Conservation (phyloP, 345 rosid species). For the Hirschfeldia incana region DNA sequence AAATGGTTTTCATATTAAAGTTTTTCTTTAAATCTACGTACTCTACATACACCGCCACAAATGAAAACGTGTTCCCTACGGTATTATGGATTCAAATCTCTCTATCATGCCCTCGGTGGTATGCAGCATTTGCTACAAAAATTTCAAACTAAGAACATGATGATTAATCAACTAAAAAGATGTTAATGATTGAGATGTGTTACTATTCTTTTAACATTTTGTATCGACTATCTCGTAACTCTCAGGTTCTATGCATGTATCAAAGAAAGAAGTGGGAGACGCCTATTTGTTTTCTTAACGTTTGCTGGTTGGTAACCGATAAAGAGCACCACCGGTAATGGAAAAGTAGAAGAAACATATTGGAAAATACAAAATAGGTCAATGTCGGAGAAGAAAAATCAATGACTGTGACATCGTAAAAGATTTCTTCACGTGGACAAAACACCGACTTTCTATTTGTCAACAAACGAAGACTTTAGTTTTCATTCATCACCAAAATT, state of each 20-base stretch:
- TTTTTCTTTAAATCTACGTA: neutral
- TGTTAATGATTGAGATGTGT: conserved; percentile 2
- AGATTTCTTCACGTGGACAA: neutral
- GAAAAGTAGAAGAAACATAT: neutral
- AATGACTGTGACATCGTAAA: neutral
- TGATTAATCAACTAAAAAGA: conserved; percentile 4
- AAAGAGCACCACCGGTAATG: neutral
- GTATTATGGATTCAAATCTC: neutral
- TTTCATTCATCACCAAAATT: neutral
- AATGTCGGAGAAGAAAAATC: neutral
- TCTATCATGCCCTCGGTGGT: neutral
- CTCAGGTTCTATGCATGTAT: neutral
- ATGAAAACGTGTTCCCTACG: neutral
- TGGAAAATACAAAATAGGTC: conserved; percentile 3
- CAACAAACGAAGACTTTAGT: neutral
- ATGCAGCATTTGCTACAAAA: neutral
- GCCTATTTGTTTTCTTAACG: neutral
- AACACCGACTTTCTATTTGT: neutral
- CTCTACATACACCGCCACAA: neutral
- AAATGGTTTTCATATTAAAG: neutral
- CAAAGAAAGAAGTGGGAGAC: conserved; percentile 2
- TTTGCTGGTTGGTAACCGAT: neutral
- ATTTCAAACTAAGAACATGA: conserved; percentile 9
- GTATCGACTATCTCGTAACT: neutral
- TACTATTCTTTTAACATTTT: conserved; percentile 4